phyloP scores from a whole-genome alignment of 495 filamentous ascomycete genomes.

The Trypethelium eluteriae region DNA sequence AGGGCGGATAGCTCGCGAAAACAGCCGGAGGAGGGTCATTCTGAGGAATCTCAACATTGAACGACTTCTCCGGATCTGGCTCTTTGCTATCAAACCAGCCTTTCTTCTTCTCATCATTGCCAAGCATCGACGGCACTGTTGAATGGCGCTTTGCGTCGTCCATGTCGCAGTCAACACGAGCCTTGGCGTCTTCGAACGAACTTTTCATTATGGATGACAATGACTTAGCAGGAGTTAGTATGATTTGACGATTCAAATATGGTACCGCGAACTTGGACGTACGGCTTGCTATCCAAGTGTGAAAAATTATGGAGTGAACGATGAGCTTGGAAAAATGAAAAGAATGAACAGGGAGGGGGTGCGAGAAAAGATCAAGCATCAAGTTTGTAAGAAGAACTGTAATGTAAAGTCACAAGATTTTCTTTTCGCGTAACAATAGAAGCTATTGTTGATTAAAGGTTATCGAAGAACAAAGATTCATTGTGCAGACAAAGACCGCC shows the following conservation, averaged over 20 bases:
- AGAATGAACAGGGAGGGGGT: not conserved
- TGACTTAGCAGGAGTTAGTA: not conserved
- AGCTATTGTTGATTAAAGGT: slow-evolving; percentile 2
- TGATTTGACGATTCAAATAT: not conserved
- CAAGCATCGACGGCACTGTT: not conserved
- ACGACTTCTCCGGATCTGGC: not conserved
- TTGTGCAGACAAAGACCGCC: slow-evolving; percentile 4
- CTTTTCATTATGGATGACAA: not conserved
- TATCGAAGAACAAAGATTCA: not conserved
- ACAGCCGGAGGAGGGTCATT: not conserved
- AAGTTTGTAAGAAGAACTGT: not conserved
- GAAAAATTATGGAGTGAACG: not conserved
- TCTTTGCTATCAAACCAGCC: not conserved
- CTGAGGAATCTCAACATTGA: not conserved
- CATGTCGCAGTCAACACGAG: not conserved
- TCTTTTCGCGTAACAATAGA: slow-evolving; percentile 6
- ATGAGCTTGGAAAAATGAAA: not conserved
- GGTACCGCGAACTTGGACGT: not conserved
- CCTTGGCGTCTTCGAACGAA: slow-evolving; percentile 6
- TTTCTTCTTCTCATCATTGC: slow-evolving; percentile 3
- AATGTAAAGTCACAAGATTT: not conserved
- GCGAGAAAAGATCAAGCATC: not conserved
- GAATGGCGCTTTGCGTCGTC: not conserved
- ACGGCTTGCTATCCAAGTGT: not conserved
- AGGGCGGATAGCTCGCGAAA: not conserved